Evolutionary conservation across 2,329 filamentous ascomycete genomes (phyloP).

Genomic region (Colletotrichum gigasporum): DNA sequence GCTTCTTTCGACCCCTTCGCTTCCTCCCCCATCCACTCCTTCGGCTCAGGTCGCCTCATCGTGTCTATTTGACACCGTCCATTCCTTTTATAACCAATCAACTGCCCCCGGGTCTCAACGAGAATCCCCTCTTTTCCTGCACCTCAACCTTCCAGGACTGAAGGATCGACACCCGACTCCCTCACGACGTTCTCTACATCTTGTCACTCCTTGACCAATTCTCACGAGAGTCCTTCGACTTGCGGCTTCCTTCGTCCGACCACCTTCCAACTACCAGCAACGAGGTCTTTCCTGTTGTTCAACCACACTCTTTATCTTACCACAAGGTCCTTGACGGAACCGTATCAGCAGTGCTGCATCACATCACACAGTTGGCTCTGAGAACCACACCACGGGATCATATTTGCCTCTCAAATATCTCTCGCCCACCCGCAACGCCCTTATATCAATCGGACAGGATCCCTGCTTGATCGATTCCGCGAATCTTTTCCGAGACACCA

Average conservation of each 20-base stretch:
- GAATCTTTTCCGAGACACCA: slow-evolving; percentile 25
- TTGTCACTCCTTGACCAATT: slow-evolving; percentile 32
- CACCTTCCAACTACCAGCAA: slow-evolving; percentile 27
- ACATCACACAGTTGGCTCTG: slow-evolving; percentile 31
- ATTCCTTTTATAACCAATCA: slow-evolving; percentile 33
- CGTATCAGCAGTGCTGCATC: slow-evolving; percentile 37
- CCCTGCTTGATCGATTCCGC: slow-evolving; percentile 11
- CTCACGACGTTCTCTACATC: slow-evolving; percentile 28
- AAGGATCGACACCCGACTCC: slow-evolving; percentile 21
- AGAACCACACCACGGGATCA: slow-evolving; percentile 30
- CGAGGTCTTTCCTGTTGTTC: slow-evolving; percentile 32
- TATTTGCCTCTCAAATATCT: slow-evolving; percentile 21
- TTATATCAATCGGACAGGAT: slow-evolving; percentile 14
- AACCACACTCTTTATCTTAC: slow-evolving; percentile 35
- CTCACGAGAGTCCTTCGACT: slow-evolving; percentile 26
- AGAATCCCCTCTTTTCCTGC: slow-evolving; percentile 22
- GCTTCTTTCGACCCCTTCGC: slow-evolving; percentile 34
- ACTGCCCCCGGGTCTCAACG: slow-evolving; percentile 14
- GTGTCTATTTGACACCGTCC: slow-evolving; percentile 32
- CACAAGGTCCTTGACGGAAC: slow-evolving; percentile 36
- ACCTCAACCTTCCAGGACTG: slow-evolving; percentile 33
- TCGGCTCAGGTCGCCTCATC: slow-evolving; percentile 28
- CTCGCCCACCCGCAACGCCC: neutral
- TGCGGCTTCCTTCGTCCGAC: slow-evolving; percentile 31
- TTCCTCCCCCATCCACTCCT: slow-evolving; percentile 24